phyloP scores from a whole-genome alignment of 2,329 filamentous ascomycete species.

The Aspergillus tubingensis region DNA sequence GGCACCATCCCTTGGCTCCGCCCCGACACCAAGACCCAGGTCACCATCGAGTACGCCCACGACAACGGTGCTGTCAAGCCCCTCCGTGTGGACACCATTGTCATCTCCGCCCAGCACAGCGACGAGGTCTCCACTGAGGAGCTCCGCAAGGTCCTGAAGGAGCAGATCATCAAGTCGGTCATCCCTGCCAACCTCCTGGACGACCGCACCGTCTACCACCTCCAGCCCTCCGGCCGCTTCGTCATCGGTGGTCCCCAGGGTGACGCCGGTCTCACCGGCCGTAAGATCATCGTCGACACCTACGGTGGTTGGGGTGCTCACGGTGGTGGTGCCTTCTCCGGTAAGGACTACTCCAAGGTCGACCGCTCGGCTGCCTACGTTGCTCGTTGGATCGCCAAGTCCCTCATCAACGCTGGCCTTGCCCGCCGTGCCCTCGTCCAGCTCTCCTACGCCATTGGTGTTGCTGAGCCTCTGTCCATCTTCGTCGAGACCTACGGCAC shows the following conservation, averaged over 20 bases:
- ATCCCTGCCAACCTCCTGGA: conserved; percentile 92
- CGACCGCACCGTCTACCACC: conserved; percentile 94
- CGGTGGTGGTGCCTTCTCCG: conserved; percentile 99
- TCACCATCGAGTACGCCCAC: conserved; percentile 98
- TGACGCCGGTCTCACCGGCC: conserved; percentile 96
- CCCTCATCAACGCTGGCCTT: conserved; percentile 83
- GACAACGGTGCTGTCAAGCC: conserved; percentile 89
- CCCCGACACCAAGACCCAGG: conserved; percentile 99
- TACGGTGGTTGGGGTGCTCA: conserved; percentile 99
- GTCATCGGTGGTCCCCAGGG: conserved; percentile 99
- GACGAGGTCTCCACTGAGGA: conserved; percentile 85
- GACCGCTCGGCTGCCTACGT: conserved; percentile 98
- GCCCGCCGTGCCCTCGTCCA: conserved; percentile 93
- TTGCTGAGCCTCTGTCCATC: conserved; percentile 95
- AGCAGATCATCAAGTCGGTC: conserved; percentile 95
- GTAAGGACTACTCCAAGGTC: conserved; percentile 99
- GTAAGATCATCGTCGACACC: conserved; percentile 99
- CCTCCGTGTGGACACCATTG: conserved; percentile 90
- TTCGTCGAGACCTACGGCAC: conserved; percentile 98
- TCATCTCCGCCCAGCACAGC: conserved; percentile 93
- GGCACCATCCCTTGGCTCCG: conserved; percentile 90
- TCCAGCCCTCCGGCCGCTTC: conserved; percentile 97
- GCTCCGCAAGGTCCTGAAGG: conserved; percentile 89
- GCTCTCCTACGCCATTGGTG: conserved; percentile 98
- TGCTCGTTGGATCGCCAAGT: conserved; percentile 98